Base-by-base conservation (phyloP, 1,284 basidiomycete genomes). In the Naganishia sp. region DNA sequence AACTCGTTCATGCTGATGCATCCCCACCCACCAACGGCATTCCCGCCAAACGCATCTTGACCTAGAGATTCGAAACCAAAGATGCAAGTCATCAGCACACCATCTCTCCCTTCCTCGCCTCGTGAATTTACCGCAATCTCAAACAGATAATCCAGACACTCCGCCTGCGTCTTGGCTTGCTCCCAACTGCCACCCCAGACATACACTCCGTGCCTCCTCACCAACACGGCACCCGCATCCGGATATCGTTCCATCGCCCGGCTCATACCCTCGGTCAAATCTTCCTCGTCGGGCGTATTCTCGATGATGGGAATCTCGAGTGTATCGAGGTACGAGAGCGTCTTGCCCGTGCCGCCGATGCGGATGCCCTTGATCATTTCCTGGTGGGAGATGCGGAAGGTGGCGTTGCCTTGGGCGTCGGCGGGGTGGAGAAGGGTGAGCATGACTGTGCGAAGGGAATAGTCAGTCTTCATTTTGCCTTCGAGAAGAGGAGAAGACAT, bases 291-390 rank as follows among this genome's bases (percentile, higher is more conserved):
- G 6, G 90, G 90, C 2, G 91, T 93, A 74, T 92, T 93, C 72
- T 90, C 87, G 69, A 93, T 93, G 73, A 93, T 92, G 0, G 90
- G 91, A 5, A 93, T 82, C 66, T 86, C 86, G n/a, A 93, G 83
- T 2, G 89, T 92, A 77, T 93, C 90, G 63, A 90, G 84, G 78
- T 90, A 92, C 1, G 88, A 88, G 68, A 92, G 76, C 0, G 90
- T 84, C 36, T 81, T 79, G 11, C 88, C 89, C 33, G 84, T 87
- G 4, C 90, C 90, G 11, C 85, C 88, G 23, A 87, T 75, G n/a
- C 89, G 84, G 59, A 93, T 85, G 44, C 90, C 91, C 78, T 92
- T 93, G 77, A 93, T 93, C 91, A 92, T 92, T 74, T 82, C 90
- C 76, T 90, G 88, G 77, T 92, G 90, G 9, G 88, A 90, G 71